These are phyloP conservation scores for Coleophoma cylindrospora DNA, from an alignment of 2,329 filamentous ascomycete species.

Conservation along the genomic window DNA sequence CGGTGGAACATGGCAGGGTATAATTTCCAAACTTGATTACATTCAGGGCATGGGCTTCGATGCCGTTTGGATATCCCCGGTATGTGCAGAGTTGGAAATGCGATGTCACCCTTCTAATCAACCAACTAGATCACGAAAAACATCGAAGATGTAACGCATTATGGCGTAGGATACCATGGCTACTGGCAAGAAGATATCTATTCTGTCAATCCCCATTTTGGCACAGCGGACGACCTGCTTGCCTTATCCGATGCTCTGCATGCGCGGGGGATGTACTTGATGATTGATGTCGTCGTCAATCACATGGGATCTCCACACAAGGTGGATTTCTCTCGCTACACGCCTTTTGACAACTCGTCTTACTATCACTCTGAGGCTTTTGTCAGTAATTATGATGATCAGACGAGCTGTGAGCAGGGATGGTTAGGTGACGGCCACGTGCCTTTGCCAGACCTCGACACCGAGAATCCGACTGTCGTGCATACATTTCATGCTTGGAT, in stretches of 20 bases:
- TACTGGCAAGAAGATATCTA: constrained; percentile 42
- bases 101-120: neutral
- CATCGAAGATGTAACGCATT: constrained; percentile 22
- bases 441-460: constrained; percentile 35
- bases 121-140: constrained; percentile 27
- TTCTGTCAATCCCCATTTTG: constrained; percentile 39
- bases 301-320: constrained; percentile 33
- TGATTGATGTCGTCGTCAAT: constrained; percentile 44
- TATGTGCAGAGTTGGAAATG: constrained; percentile 13
- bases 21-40: constrained; percentile 39
- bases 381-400: constrained; percentile 23
- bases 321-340: constrained; percentile 30
- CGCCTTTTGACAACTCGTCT: constrained; percentile 22
- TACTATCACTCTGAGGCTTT: constrained; percentile 5
- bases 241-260: constrained; percentile 37
- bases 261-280: constrained; percentile 38
- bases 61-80: constrained; percentile 33
- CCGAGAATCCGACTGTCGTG: constrained; percentile 31
- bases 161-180: constrained; percentile 38
- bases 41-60: constrained; percentile 44
- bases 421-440: constrained; percentile 38
- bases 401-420: constrained; percentile 31
- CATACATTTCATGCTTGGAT: constrained; percentile 34
- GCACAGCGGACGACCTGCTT: constrained; percentile 37
- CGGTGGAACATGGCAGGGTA: constrained; percentile 43